Percentiles rank a stretch among this genome's conserved stretches.
Conservation (phyloP, 2,329 filamentous ascomycete species). For the Mycosphaerella arachidis region DNA sequence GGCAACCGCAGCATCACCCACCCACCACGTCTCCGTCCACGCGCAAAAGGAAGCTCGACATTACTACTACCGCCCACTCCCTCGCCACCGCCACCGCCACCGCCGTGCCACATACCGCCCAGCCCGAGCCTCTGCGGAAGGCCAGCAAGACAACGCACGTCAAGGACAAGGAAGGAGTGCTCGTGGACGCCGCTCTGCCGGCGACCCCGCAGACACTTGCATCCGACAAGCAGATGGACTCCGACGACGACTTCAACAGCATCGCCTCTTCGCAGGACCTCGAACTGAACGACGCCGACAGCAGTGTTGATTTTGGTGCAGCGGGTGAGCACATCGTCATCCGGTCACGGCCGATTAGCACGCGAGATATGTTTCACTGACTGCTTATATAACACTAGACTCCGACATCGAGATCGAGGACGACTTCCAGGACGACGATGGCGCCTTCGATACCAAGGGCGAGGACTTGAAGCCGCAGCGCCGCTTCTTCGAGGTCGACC, state of each 20-base stretch:
- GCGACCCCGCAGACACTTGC: conserved; percentile 48
- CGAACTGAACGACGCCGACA: conserved; percentile 60
- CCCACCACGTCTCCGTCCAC: conserved; percentile 28
- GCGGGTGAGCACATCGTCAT: conserved; percentile 34
- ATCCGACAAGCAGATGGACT: conserved; percentile 69
- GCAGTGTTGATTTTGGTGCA: conserved; percentile 54
- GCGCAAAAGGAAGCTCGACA: conserved; percentile 33
- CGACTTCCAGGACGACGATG: conserved; percentile 52
- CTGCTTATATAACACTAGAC: conserved; percentile 31
- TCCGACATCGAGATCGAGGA: conserved; percentile 55
- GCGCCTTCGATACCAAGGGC: conserved; percentile 59
- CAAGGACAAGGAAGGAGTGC: conserved; percentile 26
- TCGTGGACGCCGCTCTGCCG: conserved; percentile 37
- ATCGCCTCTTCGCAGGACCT: conserved; percentile 68
- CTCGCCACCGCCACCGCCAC: conserved; percentile 28
- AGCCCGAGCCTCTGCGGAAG: conserved; percentile 29
- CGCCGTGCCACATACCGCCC: conserved; percentile 28
- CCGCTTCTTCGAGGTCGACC: conserved; percentile 77
- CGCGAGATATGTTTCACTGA: conserved; percentile 6
- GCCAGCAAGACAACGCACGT: conserved; percentile 31
- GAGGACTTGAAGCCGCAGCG: conserved; percentile 69
- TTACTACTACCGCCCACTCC: conserved; percentile 14
- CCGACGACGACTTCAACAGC: conserved; percentile 90
- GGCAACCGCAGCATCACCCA: conserved; percentile 20
- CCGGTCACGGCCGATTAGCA: background rate